Base-by-base conservation (phyloP, 1,284 basidiomycete species). In the Cutaneotrichosporon sp. region DNA sequence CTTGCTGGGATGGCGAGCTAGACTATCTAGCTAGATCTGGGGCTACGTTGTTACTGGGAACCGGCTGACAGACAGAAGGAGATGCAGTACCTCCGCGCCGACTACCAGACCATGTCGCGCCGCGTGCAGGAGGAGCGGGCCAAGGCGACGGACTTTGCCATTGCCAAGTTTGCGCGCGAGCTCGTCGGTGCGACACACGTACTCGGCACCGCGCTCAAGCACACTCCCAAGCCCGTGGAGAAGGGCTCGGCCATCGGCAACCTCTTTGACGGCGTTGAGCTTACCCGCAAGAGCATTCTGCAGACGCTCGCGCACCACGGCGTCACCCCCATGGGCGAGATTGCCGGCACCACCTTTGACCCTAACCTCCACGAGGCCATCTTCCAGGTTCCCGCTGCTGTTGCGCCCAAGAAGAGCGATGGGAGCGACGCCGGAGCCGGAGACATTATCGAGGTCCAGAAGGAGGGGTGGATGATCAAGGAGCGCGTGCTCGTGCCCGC, bases 341-440 rank as follows among this genome's bases (percentile, higher is more conserved):
- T 62, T 6, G 89, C 87, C 0, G 96, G 95, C 61, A 91, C 97
- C 78, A 85, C 84, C 73, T 99, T 99, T 74, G 93, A 99, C 81
- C 96, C 96, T 36, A 97, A 96, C 80, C 81, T 84, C 56, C 96
- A 98, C 78, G 96, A 99, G 82, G 96, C 97, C 8, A 84, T 97
- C 38, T 98, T 92, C 83, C 92, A 96, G 82, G 91, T 88, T 22
- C 94, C 95, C n/a, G 69, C 72, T 26, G 73, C 70, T 51, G 70
- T 71, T 31, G 86, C 96, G 62, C 83, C 84, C 13, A 90, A 86
- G 49, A 94, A 92, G 82, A 52, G 53, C n/a, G 72, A 75, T 59
- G 76, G 75, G 11, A 56, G 52, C 31, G 64, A 67, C 32, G 72
- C 69, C 61, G 89, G 89, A 76, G 88, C 92, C 2, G 95, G 95